Evolutionary conservation across 2,329 filamentous ascomycete genomes (phyloP), one percentile per base, ranked within the genome.

Genomic region (Aspergillus fischeri): DNA sequence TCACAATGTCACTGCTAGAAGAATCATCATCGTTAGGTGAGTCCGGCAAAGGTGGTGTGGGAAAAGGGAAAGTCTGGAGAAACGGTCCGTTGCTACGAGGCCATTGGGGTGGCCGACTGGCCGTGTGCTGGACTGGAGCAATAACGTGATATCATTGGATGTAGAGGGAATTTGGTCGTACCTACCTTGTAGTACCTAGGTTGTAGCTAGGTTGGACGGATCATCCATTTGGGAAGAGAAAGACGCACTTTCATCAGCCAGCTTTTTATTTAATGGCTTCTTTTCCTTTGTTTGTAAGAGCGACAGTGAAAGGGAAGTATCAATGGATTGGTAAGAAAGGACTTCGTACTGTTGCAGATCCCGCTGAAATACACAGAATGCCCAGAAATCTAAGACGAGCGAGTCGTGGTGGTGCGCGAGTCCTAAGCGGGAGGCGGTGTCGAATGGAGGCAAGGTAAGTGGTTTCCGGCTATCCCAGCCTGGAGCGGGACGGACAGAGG

Each of bases 161-260:
- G 60, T 60, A 54, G 27, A 38, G n/a, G 32, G 29, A 38, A 55
- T 17, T 17, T 17, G 32, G 32, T 17, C 17, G 32, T 35, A 7
- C 29, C 29, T 35, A 35, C 32, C 32, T 6, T 17, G 32, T 38
- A 17, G 32, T 38, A 38, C 32, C 32, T 17, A 35, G 41, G 32
- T 49, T 28, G 14, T 32, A 49, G 28, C 49, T 52, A 49, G 47
- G 52, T 53, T 50, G 47, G 44, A 49, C 53, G 38, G 29, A 42
- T 38, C 32, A 38, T 38, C 14, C 14, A 55, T 28, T 28, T 25
- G 27, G 48, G 27, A 29, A 17, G 28, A n/a, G 49, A 55, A 55
- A 51, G 48, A 67, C 67, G 55, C 57, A 67, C 67, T 64, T 65
- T 69, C 65, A 67, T 69, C 64, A 65, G 64, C 64, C 60, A 44